A percentile compares a stretch with the other conserved stretches of the same genome.
Evolutionary conservation across 495 filamentous ascomycete genomes (phyloP).

Genomic region (Hyaloscypha finlandica): DNA sequence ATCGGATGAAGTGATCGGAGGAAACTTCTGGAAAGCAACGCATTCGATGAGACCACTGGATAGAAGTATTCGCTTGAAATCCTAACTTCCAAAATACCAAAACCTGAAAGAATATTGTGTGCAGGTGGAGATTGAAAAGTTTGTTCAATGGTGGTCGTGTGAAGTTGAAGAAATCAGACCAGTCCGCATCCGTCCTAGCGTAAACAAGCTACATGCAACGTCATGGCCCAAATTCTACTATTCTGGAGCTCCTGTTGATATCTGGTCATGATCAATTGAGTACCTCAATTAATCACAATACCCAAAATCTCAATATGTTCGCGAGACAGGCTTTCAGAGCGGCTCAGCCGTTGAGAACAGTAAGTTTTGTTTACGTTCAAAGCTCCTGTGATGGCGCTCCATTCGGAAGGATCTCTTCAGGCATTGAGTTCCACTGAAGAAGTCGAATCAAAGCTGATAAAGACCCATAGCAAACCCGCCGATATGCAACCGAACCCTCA

Average conservation of each 20-base stretch:
- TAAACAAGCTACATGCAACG: not conserved
- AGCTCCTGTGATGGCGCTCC: conserved; percentile 33
- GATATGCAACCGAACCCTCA: conserved; percentile 54
- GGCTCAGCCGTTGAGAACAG: conserved; percentile 47
- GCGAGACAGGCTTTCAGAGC: conserved; percentile 45
- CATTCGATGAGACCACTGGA: no score
- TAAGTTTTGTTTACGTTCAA: conserved; percentile 38
- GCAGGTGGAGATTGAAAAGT: no score
- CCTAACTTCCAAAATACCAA: no score
- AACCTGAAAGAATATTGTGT: no score
- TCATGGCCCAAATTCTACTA: not conserved
- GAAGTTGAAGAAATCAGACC: no score
- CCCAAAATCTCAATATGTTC: conserved; percentile 40
- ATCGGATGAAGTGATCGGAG: no score
- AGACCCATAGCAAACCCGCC: conserved; percentile 41
- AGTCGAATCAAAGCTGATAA: not conserved
- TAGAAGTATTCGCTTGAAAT: no score
- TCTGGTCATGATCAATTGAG: not conserved
- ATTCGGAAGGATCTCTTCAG: not conserved
- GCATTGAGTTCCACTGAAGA: not conserved
- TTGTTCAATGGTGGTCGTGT: no score
- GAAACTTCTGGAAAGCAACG: no score
- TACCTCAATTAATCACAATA: conserved; percentile 3
- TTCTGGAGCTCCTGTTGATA: not conserved
- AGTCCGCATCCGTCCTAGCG: not conserved